These are phyloP conservation scores for Corinectria fuckeliana DNA, from an alignment of 2,329 filamentous ascomycete genomes.

Conservation along the genomic window DNA sequence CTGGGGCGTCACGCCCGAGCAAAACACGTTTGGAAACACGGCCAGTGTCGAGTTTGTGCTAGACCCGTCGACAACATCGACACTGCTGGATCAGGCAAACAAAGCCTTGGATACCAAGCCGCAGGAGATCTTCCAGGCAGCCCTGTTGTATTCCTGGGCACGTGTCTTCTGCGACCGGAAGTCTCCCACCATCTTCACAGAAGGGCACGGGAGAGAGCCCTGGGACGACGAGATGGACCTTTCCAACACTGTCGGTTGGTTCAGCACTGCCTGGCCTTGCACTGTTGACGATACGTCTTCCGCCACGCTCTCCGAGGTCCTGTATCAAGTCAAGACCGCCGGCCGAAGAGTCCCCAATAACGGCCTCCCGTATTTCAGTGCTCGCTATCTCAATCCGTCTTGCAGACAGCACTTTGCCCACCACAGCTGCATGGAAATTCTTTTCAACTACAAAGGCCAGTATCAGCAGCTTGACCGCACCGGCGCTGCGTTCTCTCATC, in stretches of 20 bases:
- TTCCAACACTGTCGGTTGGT: constrained; percentile 51
- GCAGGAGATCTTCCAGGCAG: constrained; percentile 21
- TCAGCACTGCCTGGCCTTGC: constrained; percentile 34
- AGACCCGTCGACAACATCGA: neutral
- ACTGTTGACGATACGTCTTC: neutral
- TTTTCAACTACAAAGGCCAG: neutral
- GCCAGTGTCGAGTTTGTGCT: constrained; percentile 1
- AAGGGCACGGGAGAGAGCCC: constrained; percentile 50
- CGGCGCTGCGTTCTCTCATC: neutral
- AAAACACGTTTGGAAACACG: neutral
- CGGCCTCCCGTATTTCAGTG: neutral
- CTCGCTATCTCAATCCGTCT: neutral
- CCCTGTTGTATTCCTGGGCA: constrained; percentile 42
- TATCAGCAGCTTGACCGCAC: neutral
- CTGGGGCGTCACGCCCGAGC: neutral
- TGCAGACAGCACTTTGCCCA: neutral
- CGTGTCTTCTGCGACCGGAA: constrained; percentile 42
- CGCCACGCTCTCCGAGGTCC: neutral
- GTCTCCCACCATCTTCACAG: constrained; percentile 44
- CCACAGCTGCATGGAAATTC: neutral
- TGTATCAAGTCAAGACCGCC: neutral
- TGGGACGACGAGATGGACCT: constrained; percentile 42
- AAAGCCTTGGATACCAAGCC: constrained; percentile 15
- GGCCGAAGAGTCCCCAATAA: neutral
- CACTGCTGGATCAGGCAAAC: constrained; percentile 10